Base-by-base conservation (phyloP, 2,329 filamentous ascomycete genomes). In the Calcarisporium arbuscula region DNA sequence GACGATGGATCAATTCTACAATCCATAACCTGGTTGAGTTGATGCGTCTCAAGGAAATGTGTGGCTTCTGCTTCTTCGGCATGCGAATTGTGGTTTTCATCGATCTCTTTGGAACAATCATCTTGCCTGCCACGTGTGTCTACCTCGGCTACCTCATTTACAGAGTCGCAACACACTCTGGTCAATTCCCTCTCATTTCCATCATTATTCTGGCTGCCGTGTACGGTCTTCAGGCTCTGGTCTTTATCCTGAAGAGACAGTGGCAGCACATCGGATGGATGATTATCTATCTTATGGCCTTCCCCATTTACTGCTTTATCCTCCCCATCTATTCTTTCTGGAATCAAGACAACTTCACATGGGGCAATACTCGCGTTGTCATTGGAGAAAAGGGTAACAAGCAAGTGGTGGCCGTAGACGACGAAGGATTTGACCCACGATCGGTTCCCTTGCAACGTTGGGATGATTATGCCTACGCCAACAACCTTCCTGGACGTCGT, bases 241-340 rank as follows among this genome's bases (percentile, higher is more conserved):
- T 98, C 52, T 98, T 98, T 67, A 88, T 96, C 49, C 70, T 96
- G 50, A 95, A 95, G 68, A 76, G 92, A 34, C 87, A 96, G 62
- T 98, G 92, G 92, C 89, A 98, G 58, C 90, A 96, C 56, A 77
- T 98, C 41, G 92, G 92, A 48, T 98, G 92, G 92, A 96, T 98
- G 89, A 82, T 98, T 46, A 96, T 98, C 56, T 98, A 98, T 64
- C 74, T 98, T 43, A 49, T 94, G n/a, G 92, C 92, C 4, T 95
- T 85, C 68, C 92, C 92, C 0, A 84, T 98, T 49, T 95, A 90
- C 68, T 92, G 83, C 5, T 85, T 98, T 51, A 57, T 94, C 43
- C 74, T 98, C 10, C 92, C 92, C 1, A 67, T 98, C 44, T 98
- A 96, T 68, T 95, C 90, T 1, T 98, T 98, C 81, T 98, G 92